These are phyloP conservation scores for Rosa hybrid DNA, from an alignment of 331 rosid species.

Conservation along the genomic window DNA sequence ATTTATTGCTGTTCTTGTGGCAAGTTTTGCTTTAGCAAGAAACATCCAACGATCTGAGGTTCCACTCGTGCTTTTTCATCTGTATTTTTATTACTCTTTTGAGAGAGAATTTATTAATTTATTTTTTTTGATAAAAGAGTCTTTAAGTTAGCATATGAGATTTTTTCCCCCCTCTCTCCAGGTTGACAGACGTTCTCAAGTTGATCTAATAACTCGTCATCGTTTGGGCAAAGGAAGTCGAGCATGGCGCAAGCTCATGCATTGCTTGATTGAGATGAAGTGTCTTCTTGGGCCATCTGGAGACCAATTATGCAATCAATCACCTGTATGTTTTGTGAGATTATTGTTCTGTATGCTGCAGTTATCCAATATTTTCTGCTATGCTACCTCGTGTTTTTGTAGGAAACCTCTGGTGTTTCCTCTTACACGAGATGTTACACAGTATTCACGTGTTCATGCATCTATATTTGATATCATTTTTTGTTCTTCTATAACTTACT, in stretches of 20 bases:
- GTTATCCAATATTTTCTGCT: conserved; percentile 19
- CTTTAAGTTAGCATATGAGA: conserved; percentile 28
- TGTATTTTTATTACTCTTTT: conserved; percentile 19
- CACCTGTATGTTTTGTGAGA: conserved; percentile 64
- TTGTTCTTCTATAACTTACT: conserved; percentile 12
- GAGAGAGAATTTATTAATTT: neutral
- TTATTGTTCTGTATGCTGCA: conserved; percentile 11
- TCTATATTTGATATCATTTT: neutral
- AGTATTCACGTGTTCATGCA: neutral
- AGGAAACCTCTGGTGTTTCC: neutral
- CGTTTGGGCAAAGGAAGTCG: conserved; percentile 65
- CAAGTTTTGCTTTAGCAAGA: conserved; percentile 96
- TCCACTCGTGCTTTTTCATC: conserved; percentile 33
- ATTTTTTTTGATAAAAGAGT: neutral
- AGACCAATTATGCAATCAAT: conserved; percentile 64
- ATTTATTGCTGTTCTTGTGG: conserved; percentile 91
- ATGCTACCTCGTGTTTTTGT: neutral
- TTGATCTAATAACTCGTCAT: conserved; percentile 57
- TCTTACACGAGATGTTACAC: neutral
- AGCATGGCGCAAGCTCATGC: conserved; percentile 92
- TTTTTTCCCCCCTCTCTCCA: conserved; percentile 40
- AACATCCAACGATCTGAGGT: conserved; percentile 99
- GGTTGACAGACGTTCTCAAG: conserved; percentile 91
- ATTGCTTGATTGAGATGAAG: conserved; percentile 80
- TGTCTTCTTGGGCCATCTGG: conserved; percentile 86